phyloP scores from a whole-genome alignment of 192 early-diverging fungal genomes.

The Backusella luteola region DNA sequence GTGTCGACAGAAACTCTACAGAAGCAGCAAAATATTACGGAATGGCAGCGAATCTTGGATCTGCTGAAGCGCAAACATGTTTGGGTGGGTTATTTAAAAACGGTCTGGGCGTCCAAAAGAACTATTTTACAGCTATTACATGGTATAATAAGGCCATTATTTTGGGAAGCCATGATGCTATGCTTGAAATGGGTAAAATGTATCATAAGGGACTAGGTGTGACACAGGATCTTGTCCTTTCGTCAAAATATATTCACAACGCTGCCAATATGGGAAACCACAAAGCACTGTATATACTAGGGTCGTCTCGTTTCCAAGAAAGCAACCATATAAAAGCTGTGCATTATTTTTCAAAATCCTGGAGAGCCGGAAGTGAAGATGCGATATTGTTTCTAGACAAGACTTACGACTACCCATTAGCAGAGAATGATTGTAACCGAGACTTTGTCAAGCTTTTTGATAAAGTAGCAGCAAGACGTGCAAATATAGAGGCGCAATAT shows the following conservation, averaged over 20 bases:
- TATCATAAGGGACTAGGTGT: neutral
- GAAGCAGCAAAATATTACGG: neutral
- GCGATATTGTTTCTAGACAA: neutral
- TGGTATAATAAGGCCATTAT: neutral
- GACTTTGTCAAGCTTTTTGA: neutral
- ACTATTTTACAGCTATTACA: neutral
- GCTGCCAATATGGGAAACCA: neutral
- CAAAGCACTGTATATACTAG: neutral
- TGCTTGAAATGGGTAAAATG: constrained; percentile 3
- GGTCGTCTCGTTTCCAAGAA: neutral
- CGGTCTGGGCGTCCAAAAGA: neutral
- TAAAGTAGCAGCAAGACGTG: neutral
- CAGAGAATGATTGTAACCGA: neutral
- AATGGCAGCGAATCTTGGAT: neutral
- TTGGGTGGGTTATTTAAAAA: neutral
- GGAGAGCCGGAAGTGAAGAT: neutral
- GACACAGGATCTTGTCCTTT: neutral
- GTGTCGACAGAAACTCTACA: neutral
- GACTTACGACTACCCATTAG: neutral
- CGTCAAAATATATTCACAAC: neutral
- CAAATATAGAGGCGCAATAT: neutral
- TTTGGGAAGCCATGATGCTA: neutral
- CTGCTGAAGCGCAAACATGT: neutral
- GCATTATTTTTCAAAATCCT: neutral
- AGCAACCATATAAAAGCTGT: neutral